Percentiles rank a stretch among this genome's conserved stretches.
Conservation (phyloP, 2,329 filamentous ascomycete genomes). For the Fusarium luffae region DNA sequence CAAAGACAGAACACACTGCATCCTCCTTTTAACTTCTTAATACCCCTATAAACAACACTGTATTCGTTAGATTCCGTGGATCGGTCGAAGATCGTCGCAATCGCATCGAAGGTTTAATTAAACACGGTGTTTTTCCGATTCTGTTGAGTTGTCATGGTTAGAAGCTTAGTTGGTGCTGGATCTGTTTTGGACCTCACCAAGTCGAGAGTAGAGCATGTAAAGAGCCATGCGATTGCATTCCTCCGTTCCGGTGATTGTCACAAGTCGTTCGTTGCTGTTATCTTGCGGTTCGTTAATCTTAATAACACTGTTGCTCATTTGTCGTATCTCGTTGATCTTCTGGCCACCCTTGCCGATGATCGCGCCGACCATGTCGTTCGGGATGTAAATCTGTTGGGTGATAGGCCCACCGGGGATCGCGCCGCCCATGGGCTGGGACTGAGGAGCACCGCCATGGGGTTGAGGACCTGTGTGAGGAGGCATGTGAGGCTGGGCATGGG, state of each 20-base stretch:
- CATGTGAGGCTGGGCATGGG: slow-evolving; percentile 78
- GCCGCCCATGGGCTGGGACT: slow-evolving; percentile 79
- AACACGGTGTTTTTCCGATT: slow-evolving; percentile 60
- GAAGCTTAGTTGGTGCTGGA: slow-evolving; percentile 40
- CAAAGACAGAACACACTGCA: slow-evolving; percentile 25
- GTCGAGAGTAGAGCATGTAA: slow-evolving; percentile 98
- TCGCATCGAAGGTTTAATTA: slow-evolving; percentile 40
- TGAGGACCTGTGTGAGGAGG: slow-evolving; percentile 67
- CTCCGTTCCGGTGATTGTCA: slow-evolving; percentile 96
- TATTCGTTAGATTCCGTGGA: slow-evolving; percentile 14
- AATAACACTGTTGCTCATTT: slow-evolving; percentile 96
- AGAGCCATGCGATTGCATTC: slow-evolving; percentile 99
- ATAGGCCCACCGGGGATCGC: slow-evolving; percentile 72
- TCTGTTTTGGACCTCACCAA: slow-evolving; percentile 72
- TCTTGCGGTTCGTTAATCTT: slow-evolving; percentile 99
- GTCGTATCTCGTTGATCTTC: slow-evolving; percentile 99
- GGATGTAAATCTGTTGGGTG: slow-evolving; percentile 98
- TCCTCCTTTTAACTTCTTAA: slow-evolving; percentile 39
- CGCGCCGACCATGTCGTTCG: slow-evolving; percentile 99
- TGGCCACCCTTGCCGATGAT: slow-evolving; percentile 99
- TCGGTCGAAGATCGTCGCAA: slow-evolving; percentile 28
- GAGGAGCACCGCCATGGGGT: slow-evolving; percentile 73
- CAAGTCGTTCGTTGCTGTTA: slow-evolving; percentile 97
- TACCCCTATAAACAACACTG: slow-evolving; percentile 15
- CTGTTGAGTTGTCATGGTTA: slow-evolving; percentile 48